A percentile compares a stretch with the other conserved stretches of the same genome.
Evolutionary conservation across 2,329 filamentous ascomycete species (phyloP).

Genomic region (Monilinia fructigena): DNA sequence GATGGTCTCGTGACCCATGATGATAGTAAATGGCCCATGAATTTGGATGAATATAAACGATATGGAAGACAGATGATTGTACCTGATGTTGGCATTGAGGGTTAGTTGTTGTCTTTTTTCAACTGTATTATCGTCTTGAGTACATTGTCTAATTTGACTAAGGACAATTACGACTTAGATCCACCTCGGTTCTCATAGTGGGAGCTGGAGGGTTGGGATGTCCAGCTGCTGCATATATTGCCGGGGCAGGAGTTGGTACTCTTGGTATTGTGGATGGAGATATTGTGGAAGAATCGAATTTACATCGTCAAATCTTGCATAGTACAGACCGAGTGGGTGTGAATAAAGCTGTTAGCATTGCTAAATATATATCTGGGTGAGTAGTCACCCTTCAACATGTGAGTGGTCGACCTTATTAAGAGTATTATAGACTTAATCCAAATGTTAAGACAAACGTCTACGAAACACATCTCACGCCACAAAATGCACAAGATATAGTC

Average conservation of each 20-base stretch:
- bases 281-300: conserved; percentile 80
- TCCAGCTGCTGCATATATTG: conserved; percentile 88
- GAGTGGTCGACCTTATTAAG: not conserved
- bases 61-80: conserved; percentile 93
- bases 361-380: conserved; percentile 57
- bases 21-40: conserved; percentile 63
- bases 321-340: conserved; percentile 66
- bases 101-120: conserved; percentile 43
- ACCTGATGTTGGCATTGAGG: conserved; percentile 73
- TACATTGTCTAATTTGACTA: not conserved
- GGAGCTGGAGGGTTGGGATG: conserved; percentile 89
- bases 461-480: conserved; percentile 61
- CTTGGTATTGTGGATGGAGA: conserved; percentile 88
- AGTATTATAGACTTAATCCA: conserved; percentile 64
- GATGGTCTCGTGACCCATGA: conserved; percentile 27
- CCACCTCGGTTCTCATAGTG: conserved; percentile 72
- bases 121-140: not conserved
- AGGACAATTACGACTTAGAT: conserved; percentile 75
- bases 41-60: conserved; percentile 72
- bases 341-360: conserved; percentile 78
- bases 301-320: conserved; percentile 90
- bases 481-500: conserved; percentile 67
- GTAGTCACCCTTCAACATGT: conserved; percentile 28
- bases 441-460: conserved; percentile 64
- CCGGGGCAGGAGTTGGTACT: conserved; percentile 80